Percentiles rank a stretch among this genome's conserved stretches.
phyloP scores from a whole-genome alignment of 106 monocot species.

The Xerophyta viscosa region DNA sequence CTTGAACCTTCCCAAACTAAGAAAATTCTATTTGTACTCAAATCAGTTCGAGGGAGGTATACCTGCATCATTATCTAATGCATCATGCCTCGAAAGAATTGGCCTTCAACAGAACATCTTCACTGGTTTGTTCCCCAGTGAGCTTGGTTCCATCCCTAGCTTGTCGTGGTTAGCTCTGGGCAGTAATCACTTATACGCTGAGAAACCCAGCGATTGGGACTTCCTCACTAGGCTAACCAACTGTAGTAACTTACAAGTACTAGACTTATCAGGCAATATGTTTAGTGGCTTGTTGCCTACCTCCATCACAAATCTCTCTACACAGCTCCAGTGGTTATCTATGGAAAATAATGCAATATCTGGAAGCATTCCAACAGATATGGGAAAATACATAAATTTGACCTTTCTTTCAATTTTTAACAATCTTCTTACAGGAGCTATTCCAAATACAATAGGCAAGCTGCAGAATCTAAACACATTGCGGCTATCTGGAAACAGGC shows the following conservation, averaged over 20 bases:
- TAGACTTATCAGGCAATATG: conserved; percentile 2
- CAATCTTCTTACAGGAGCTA: conserved; percentile 3
- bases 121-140: conserved; percentile 16
- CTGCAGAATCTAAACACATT: conserved; percentile 1
- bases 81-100: conserved; percentile 4
- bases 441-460: conserved; percentile 1
- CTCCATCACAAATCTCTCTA: conserved; percentile 5
- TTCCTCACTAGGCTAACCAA: conserved; percentile 13
- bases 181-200: conserved; percentile 14
- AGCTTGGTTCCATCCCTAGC: conserved; percentile 6
- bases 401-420: conserved; percentile 2
- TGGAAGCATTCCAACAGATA: conserved; percentile 8
- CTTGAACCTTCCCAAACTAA: conserved; percentile 6
- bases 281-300: conserved; percentile 1
- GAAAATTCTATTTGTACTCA: neutral
- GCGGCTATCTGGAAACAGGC: neutral
- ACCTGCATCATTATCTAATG: conserved; percentile 16
- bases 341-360: conserved; percentile 7
- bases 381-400: conserved; percentile 5
- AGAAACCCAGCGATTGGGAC: conserved; percentile 13
- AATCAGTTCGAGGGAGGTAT: conserved; percentile 14
- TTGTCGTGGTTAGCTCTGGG: conserved; percentile 3
- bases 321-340: conserved; percentile 4
- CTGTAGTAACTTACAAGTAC: conserved; percentile 4
- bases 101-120: conserved; percentile 12